phyloP scores from a whole-genome alignment of 768 basidiomycete genomes.

The Pulveroboletus sp. region DNA sequence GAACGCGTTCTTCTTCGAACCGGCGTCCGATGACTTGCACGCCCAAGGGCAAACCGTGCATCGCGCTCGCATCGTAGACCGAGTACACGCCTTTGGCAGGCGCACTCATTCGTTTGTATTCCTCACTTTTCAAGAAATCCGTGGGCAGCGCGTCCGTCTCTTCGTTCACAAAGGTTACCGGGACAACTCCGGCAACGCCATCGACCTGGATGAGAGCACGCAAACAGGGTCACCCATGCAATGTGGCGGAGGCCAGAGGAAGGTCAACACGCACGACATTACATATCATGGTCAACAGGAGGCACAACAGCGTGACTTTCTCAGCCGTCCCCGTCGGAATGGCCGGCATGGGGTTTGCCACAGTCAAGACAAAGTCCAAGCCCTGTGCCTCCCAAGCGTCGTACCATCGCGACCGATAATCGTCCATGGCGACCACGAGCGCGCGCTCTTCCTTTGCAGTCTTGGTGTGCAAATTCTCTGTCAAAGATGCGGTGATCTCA shows the following conservation, averaged over 20 bases:
- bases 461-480: conserved; percentile 34
- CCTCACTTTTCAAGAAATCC: conserved; percentile 24
- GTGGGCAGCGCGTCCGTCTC: conserved; percentile 37
- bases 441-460: conserved; percentile 27
- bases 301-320: conserved; percentile 33
- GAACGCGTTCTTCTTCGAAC: conserved; percentile 69
- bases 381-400: conserved; percentile 37
- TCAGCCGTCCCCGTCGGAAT: conserved; percentile 35
- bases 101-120: conserved; percentile 35
- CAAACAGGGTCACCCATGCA: not conserved
- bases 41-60: conserved; percentile 66
- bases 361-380: conserved; percentile 40
- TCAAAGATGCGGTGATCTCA: too few relatives aligned
- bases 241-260: not conserved
- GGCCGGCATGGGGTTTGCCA: conserved; percentile 37
- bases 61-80: conserved; percentile 55
- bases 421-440: conserved; percentile 26
- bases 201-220: conserved; percentile 39
- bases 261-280: conserved; percentile 37
- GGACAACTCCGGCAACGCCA: conserved; percentile 56
- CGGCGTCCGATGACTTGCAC: conserved; percentile 61
- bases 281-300: conserved; percentile 37
- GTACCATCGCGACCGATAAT: conserved; percentile 30
- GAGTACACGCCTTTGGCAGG: conserved; percentile 45
- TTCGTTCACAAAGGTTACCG: conserved; percentile 51